phyloP scores from a whole-genome alignment of 1,284 basidiomycete genomes.

The Moniliella sp. region DNA sequence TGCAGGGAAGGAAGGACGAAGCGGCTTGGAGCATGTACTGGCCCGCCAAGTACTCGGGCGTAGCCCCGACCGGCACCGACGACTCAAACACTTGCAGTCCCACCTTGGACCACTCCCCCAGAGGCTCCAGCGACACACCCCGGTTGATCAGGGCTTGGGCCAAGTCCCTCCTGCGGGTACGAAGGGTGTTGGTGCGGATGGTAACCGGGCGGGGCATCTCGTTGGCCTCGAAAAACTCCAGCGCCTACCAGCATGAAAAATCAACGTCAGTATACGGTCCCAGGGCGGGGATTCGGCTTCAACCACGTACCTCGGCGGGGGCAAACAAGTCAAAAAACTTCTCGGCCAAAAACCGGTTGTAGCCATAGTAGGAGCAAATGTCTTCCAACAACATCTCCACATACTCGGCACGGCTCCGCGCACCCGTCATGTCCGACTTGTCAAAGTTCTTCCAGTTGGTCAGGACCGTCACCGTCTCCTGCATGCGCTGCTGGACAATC shows the following conservation, averaged over 20 bases:
- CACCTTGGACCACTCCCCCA: constrained; percentile 96
- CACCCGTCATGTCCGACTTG: constrained; percentile 37
- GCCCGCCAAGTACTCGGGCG: constrained; percentile 92
- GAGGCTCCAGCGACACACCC: constrained; percentile 73
- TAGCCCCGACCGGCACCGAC: constrained; percentile 72
- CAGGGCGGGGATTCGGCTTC: too few relatives aligned
- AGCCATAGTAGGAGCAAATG: constrained; percentile 59
- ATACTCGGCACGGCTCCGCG: constrained; percentile 57
- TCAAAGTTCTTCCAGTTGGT: constrained; percentile 13
- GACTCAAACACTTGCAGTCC: constrained; percentile 94
- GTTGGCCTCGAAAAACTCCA: constrained; percentile 96
- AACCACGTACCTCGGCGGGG: constrained; percentile 71
- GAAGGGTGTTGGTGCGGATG: constrained; percentile 88
- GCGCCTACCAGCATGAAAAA: constrained; percentile 42
- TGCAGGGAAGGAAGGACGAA: constrained; percentile 94
- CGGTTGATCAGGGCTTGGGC: constrained; percentile 84
- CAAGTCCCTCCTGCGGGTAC: constrained; percentile 74
- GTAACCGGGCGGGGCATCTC: constrained; percentile 89
- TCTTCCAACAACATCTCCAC: constrained; percentile 62
- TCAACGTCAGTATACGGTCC: background rate
- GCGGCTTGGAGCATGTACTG: constrained; percentile 99
- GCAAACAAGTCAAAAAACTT: constrained; percentile 86
- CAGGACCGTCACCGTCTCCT: constrained; percentile 62
- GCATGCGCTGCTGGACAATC: constrained; percentile 66
- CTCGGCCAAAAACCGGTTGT: constrained; percentile 82